Base-by-base conservation (phyloP, 352 stramenopile species). In the Globisporangium cylindrosporum region DNA sequence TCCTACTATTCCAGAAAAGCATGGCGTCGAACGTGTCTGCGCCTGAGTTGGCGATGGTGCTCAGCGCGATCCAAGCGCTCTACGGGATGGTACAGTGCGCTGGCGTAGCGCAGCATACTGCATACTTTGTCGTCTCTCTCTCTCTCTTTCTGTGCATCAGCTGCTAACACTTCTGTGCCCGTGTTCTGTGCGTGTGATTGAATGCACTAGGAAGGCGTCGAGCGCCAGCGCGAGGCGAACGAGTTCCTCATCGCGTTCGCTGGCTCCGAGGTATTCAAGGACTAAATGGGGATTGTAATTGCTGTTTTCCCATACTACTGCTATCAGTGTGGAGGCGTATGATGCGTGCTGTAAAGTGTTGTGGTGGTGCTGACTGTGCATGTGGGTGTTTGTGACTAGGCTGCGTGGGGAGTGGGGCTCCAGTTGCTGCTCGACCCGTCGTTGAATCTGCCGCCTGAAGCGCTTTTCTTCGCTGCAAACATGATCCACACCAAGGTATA, bases 381-480 rank as follows among this genome's bases (percentile, higher is more conserved):
- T 57, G 51, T 32, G 22, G 22, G 34, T n/a, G 49, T 56, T 56
- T 25, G 18, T 5, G 25, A 43, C 60, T 62, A 84, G 69, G 72
- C 75, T 2, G 78, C 81, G 7, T 92, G 83, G 83, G 69, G 71
- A 4, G 73, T 88, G 27, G 72, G 68, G 1, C 70, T 86, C 34
- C 81, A 86, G 59, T 20, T 92, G 38, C 56, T 92, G 32, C 73
- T 78, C 25, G 81, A 92, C 36, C 67, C 79, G 66, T 70, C 80
- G 38, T 71, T 86, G 22, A 67, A 67, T 25, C 54, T 89, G 55
- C 71, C 80, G 29, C 69, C 73, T 4, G 80, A 89, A 60, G 79
- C 74, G 59, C 78, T 90, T n/a, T 92, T 89, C 74, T 90, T 92
- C 53, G 81, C 82, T 0, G 84, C 84, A 62, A 92, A 90, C 62